phyloP scores from a whole-genome alignment of 768 basidiomycete species.

The Amanita subjunquillea region DNA sequence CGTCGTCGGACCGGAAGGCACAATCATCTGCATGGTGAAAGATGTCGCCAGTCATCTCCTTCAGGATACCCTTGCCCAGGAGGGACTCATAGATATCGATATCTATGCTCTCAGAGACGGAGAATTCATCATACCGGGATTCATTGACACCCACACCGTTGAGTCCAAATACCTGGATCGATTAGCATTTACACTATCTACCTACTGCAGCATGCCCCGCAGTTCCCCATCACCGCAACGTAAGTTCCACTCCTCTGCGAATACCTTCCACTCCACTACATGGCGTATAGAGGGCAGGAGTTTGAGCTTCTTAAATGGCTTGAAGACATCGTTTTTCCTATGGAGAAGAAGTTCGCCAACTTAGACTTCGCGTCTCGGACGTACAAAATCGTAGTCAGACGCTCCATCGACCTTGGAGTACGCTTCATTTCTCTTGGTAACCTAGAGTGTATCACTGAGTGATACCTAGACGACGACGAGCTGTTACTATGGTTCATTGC shows the following conservation, averaged over 20 bases:
- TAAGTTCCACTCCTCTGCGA: conserved; percentile 15
- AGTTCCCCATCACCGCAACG: conserved; percentile 67
- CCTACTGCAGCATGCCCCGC: conserved; percentile 58
- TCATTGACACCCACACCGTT: conserved; percentile 89
- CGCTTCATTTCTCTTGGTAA: conserved; percentile 17
- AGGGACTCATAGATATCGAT: conserved; percentile 37
- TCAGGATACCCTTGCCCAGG: conserved; percentile 37
- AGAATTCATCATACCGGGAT: conserved; percentile 77
- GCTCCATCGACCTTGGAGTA: conserved; percentile 69
- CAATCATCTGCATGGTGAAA: conserved; percentile 64
- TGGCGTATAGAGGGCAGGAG: conserved; percentile 50
- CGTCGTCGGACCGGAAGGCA: conserved; percentile 32
- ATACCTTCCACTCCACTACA: not conserved
- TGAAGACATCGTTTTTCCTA: conserved; percentile 74
- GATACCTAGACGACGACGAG: conserved; percentile 75
- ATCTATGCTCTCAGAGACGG: conserved; percentile 35
- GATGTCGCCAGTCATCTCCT: conserved; percentile 40
- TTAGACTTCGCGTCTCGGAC: conserved; percentile 53
- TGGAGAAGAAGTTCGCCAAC: conserved; percentile 70
- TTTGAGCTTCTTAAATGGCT: conserved; percentile 90
- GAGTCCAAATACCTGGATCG: conserved; percentile 14
- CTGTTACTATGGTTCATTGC: conserved; percentile 83
- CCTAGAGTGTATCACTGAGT: not conserved
- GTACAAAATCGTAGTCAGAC: conserved; percentile 64
- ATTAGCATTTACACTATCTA: not conserved